These are phyloP conservation scores for Trichoderma orchidacearum DNA, from an alignment of 495 filamentous ascomycete species.

Conservation along the genomic window DNA sequence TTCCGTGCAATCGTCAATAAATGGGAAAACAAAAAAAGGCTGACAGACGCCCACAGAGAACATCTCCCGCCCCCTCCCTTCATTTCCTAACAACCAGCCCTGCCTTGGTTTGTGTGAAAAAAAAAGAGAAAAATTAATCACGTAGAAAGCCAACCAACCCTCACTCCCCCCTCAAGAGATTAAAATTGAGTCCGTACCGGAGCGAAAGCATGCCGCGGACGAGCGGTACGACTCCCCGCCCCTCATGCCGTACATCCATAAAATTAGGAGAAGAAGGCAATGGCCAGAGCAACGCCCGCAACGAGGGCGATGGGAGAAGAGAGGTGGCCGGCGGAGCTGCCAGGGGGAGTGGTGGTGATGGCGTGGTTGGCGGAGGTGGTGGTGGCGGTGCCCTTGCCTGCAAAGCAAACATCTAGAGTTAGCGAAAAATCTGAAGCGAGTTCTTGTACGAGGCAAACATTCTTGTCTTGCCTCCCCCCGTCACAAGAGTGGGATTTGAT, in stretches of 20 bases:
- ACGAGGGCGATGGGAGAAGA: conserved; percentile 19
- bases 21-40: background rate
- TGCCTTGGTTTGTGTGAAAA: background rate
- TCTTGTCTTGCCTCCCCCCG: too few relatives aligned
- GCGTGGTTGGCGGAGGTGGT: background rate
- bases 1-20: background rate
- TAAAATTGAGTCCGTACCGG: background rate
- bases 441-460: background rate
- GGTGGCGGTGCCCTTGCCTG: background rate
- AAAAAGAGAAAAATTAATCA: background rate
- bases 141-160: too few relatives aligned
- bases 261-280: background rate
- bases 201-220: background rate
- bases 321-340: conserved; percentile 17
- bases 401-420: background rate
- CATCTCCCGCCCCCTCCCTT: background rate
- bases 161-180: conserved; percentile 1
- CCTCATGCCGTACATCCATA: background rate
- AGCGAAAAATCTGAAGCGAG: background rate
- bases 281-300: background rate
- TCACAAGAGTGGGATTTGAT: too few relatives aligned
- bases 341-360: conserved; percentile 7
- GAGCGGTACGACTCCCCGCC: background rate
- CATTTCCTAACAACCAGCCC: background rate
- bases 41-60: background rate